phyloP scores from a whole-genome alignment of 306 rosid genomes.

The Comarum palustre region DNA sequence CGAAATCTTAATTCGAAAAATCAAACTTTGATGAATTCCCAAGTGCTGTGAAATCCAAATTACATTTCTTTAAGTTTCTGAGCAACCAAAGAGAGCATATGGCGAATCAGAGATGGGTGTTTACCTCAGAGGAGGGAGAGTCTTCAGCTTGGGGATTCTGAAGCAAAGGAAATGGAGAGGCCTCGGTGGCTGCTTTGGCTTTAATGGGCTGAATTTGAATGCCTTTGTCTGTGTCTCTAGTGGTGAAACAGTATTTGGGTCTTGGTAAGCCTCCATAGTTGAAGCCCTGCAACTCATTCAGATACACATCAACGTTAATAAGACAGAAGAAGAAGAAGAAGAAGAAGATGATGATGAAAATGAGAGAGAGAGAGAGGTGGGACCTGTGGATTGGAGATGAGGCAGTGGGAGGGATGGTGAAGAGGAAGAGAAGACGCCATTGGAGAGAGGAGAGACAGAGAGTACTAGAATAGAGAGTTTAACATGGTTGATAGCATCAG shows the following conservation, averaged over 20 bases:
- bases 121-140: slow-evolving; percentile 63
- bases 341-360: too few relatives aligned
- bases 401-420: slow-evolving; percentile 44
- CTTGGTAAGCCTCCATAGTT: slow-evolving; percentile 42
- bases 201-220: slow-evolving; percentile 40
- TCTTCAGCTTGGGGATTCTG: slow-evolving; percentile 50
- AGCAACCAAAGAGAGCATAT: slow-evolving; percentile 17
- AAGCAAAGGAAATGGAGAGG: slow-evolving; percentile 59
- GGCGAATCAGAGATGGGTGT: not conserved
- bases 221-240: slow-evolving; percentile 30
- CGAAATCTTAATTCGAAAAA: not conserved
- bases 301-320: slow-evolving; percentile 3
- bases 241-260: slow-evolving; percentile 35
- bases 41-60: slow-evolving; percentile 7
- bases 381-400: slow-evolving; percentile 63
- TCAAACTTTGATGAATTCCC: not conserved
- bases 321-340: too few relatives aligned
- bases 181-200: slow-evolving; percentile 52
- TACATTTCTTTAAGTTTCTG: not conserved
- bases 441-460: slow-evolving; percentile 15
- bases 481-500: not conserved
- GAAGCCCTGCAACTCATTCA: slow-evolving; percentile 45
- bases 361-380: not conserved
- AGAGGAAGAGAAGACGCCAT: slow-evolving; percentile 67
- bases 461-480: slow-evolving; percentile 1